These are phyloP conservation scores for Suhomyces kilbournensis DNA, from an alignment of 805 yeast species.

Conservation along the genomic window DNA sequence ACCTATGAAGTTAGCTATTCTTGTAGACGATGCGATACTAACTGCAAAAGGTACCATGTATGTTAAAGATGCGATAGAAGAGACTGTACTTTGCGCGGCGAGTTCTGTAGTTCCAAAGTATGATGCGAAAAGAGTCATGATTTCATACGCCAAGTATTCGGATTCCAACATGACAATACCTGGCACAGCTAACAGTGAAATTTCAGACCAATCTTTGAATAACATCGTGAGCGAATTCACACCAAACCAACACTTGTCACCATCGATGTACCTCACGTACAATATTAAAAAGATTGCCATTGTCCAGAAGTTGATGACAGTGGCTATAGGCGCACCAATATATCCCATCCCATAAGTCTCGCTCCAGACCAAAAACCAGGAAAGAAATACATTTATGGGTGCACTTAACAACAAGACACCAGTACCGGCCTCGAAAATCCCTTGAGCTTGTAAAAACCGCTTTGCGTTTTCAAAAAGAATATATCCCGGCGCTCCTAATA, in stretches of 20 bases:
- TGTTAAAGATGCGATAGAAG: constrained; percentile 43
- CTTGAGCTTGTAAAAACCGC: constrained; percentile 45
- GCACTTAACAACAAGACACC: constrained; percentile 41
- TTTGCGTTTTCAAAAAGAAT: constrained; percentile 42
- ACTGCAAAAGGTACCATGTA: constrained; percentile 48
- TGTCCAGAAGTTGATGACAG: constrained; percentile 41
- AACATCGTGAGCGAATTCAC: constrained; percentile 34
- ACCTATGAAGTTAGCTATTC: constrained; percentile 46
- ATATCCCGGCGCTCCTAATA: constrained; percentile 42
- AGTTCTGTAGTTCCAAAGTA: constrained; percentile 48
- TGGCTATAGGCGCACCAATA: constrained; percentile 43
- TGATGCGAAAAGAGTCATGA: constrained; percentile 45
- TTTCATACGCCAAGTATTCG: constrained; percentile 46
- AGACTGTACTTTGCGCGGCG: constrained; percentile 52
- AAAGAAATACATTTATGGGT: constrained; percentile 38
- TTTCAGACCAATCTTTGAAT: constrained; percentile 34
- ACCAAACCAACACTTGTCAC: constrained; percentile 71
- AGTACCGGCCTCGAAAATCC: constrained; percentile 47
- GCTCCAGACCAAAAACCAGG: constrained; percentile 45
- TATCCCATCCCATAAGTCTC: constrained; percentile 38
- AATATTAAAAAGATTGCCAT: constrained; percentile 35
- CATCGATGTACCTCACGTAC: constrained; percentile 48
- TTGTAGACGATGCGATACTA: constrained; percentile 42
- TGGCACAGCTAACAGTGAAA: constrained; percentile 40
- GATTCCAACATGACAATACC: constrained; percentile 46